Evolutionary conservation across 2,329 filamentous ascomycete species (phyloP), one percentile per base, ranked within the genome.

Genomic region (Xylaria sp.): DNA sequence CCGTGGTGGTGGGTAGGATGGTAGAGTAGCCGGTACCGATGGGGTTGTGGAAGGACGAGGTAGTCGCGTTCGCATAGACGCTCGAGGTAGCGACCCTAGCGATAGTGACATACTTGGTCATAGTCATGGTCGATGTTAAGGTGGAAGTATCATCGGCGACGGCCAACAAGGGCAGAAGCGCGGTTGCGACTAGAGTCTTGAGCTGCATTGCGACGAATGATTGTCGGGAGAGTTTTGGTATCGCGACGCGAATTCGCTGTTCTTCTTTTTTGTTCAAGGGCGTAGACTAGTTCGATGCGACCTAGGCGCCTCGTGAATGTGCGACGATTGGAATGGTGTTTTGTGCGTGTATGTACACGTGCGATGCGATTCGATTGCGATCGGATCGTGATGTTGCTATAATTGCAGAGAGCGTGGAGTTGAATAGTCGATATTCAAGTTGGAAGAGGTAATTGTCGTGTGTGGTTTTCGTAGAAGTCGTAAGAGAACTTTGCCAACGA

Each of bases 41-140:
- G 23, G 71, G 63, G 12, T 63, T 70, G 70, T 74, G 76, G 58
- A 69, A 70, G 5, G 73, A 69, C 15, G 45, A 28, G 9, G 66
- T 21, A 1, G 66, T 64, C 14, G 58, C 47, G 53, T 66, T 68
- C 58, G 64, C 64, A 57, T 60, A 67, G 45, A 70, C 57, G 47
- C 68, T 72, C n/a, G 71, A 65, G 3, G 69, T 73, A 25, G 64
- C 45, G 35, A 82, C 78, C 71, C 78, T 74, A 47, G 80, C 79
- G 64, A 87, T 80, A 47, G 81, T 85, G 73, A 84, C 72, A 51
- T 82, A 84, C 72, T 80, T 81, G 71, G 82, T 84, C 69, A 82
- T 70, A 47, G 80, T 82, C 58, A 78, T 78, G 42, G 84, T 87
- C 25, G 78, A 78, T 21, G 81, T 83, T 17, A 81, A 78, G 45